A percentile compares a stretch with the other conserved stretches of the same genome.
Conservation (phyloP, 78 protist genomes). For the Thecamonas trahens region DNA sequence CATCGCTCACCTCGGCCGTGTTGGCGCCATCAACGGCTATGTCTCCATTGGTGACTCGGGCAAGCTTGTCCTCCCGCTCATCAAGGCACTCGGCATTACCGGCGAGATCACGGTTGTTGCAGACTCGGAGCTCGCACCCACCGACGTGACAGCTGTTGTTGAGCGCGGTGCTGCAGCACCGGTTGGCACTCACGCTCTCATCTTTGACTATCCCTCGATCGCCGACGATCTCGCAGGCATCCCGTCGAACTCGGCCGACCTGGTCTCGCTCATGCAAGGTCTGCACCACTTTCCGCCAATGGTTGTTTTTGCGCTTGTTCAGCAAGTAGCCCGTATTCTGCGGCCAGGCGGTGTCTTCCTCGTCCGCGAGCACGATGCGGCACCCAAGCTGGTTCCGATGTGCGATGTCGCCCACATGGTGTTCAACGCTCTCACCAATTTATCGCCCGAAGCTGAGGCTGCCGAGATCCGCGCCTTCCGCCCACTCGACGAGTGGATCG, state of each 20-base stretch:
- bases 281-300: slow-evolving; percentile 45
- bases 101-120: slow-evolving; percentile 26
- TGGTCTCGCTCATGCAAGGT: slow-evolving; percentile 43
- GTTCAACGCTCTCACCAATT: slow-evolving; percentile 45
- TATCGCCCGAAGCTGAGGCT: background rate
- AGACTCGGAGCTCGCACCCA: slow-evolving; percentile 26
- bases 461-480: slow-evolving; percentile 36
- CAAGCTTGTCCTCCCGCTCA: slow-evolving; percentile 12
- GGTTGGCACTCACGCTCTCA: background rate
- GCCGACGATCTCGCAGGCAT: background rate
- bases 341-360: slow-evolving; percentile 40
- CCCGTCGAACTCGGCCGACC: slow-evolving; percentile 6
- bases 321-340: slow-evolving; percentile 20
- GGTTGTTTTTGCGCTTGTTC: slow-evolving; percentile 2
- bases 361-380: slow-evolving; percentile 37
- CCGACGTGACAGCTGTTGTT: slow-evolving; percentile 14
- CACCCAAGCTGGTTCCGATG: slow-evolving; percentile 15
- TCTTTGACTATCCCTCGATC: slow-evolving; percentile 21
- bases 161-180: slow-evolving; percentile 5
- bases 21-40: slow-evolving; percentile 18
- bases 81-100: slow-evolving; percentile 8
- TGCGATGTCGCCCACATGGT: slow-evolving; percentile 39
- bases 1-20: slow-evolving; percentile 18
- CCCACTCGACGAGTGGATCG: slow-evolving; percentile 27
- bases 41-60: slow-evolving; percentile 51